Percentiles rank a stretch among this genome's conserved stretches.
Evolutionary conservation across 106 monocot species (phyloP).

Genomic region (Xerophyta viscosa): DNA sequence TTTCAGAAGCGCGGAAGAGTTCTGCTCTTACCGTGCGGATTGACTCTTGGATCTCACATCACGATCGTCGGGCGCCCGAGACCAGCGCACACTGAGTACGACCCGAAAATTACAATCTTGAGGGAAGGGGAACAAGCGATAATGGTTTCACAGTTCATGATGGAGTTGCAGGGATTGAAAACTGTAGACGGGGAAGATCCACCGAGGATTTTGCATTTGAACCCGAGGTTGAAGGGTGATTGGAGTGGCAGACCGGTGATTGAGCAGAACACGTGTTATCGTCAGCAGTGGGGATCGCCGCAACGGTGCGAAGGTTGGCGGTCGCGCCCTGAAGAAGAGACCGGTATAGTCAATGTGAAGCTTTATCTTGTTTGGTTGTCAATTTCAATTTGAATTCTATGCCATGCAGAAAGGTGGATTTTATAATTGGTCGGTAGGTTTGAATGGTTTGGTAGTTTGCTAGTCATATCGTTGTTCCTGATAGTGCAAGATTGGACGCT

Average conservation of each 20-base stretch:
- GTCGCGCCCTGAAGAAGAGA: slow-evolving; percentile 85
- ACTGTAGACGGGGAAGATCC: slow-evolving; percentile 95
- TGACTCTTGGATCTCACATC: slow-evolving; percentile 81
- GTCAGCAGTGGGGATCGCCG: slow-evolving; percentile 86
- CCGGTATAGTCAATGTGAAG: no score
- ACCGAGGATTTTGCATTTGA: slow-evolving; percentile 83
- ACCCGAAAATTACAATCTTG: slow-evolving; percentile 53
- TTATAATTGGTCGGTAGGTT: no score
- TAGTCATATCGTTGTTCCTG: no score
- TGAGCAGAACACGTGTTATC: slow-evolving; percentile 95
- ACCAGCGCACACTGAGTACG: slow-evolving; percentile 48
- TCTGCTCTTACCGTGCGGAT: slow-evolving; percentile 78
- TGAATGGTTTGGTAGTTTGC: no score
- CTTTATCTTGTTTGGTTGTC: no score
- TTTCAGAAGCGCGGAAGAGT: slow-evolving; percentile 36
- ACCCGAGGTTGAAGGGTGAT: slow-evolving; percentile 88
- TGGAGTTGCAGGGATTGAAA: slow-evolving; percentile 92
- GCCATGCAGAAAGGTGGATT: no score
- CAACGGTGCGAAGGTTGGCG: slow-evolving; percentile 85
- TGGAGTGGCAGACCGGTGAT: slow-evolving; percentile 87
- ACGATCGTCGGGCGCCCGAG: slow-evolving; percentile 63
- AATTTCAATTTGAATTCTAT: no score
- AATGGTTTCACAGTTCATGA: slow-evolving; percentile 97
- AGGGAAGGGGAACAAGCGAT: slow-evolving; percentile 53
- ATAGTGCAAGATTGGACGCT: no score